Evolutionary conservation across 2,329 filamentous ascomycete genomes (phyloP).

Genomic region (Mycogone perniciosa): DNA sequence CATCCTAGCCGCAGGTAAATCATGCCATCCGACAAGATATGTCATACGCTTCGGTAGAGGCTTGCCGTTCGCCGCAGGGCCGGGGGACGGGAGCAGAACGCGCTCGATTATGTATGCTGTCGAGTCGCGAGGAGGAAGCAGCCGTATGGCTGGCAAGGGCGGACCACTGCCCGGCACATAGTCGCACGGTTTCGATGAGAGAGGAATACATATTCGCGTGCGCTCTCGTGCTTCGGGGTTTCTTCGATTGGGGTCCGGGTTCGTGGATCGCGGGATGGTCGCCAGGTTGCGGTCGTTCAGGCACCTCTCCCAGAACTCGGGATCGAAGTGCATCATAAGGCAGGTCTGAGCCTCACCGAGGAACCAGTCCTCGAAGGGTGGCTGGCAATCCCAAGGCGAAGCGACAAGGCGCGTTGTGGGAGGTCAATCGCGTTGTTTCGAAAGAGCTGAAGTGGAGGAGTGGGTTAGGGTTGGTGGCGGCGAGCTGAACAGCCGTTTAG

Average conservation of each 20-base stretch:
- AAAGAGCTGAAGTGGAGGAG: background rate
- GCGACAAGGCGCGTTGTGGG: background rate
- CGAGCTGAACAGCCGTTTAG: too few species aligned
- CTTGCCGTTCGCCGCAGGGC: constrained; percentile 27
- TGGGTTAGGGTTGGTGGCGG: background rate
- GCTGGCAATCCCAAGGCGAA: background rate
- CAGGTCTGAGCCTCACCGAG: background rate
- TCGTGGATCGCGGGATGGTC: background rate
- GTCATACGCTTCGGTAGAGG: constrained; percentile 39
- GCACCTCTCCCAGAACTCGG: constrained; percentile 5
- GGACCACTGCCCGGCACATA: constrained; percentile 45
- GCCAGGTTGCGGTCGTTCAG: background rate
- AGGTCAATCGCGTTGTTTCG: background rate
- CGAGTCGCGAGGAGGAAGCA: constrained; percentile 43
- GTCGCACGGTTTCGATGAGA: constrained; percentile 15
- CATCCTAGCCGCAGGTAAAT: constrained; percentile 43
- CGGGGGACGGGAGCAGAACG: constrained; percentile 38
- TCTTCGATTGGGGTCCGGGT: background rate
- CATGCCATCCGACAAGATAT: constrained; percentile 50
- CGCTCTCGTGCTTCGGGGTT: background rate
- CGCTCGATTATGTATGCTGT: constrained; percentile 53
- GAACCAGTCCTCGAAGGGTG: background rate
- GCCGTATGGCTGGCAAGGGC: constrained; percentile 38
- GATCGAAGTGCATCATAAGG: constrained; percentile 4
- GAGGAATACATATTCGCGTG: constrained; percentile 8